Conservation (phyloP, 768 basidiomycete genomes). For the Termitomyces sp. region DNA sequence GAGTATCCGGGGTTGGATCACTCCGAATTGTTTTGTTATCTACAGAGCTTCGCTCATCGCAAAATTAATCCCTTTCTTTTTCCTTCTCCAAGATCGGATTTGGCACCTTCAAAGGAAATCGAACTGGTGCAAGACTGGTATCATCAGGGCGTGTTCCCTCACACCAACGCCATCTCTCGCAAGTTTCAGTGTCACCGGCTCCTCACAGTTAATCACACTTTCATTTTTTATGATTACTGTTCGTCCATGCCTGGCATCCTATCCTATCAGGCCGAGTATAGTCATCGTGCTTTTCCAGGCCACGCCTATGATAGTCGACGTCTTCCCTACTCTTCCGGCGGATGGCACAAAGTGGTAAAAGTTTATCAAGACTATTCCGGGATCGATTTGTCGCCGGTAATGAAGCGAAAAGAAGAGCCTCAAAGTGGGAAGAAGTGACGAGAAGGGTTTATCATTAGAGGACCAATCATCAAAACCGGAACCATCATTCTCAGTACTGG, state of each 20-base stretch:
- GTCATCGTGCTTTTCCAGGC: not conserved
- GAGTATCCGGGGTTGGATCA: not conserved
- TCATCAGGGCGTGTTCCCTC: not conserved
- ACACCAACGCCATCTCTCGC: not conserved
- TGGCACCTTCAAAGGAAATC: constrained; percentile 1
- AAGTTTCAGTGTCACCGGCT: not conserved
- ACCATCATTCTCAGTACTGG: not conserved
- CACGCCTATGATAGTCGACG: not conserved
- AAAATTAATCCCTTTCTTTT: not conserved
- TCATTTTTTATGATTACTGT: not conserved
- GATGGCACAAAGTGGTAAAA: not conserved
- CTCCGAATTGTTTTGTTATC: not conserved
- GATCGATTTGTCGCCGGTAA: not conserved
- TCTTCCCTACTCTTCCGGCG: not conserved
- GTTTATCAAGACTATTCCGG: not conserved
- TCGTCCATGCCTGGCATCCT: not conserved
- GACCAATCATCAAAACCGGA: not conserved
- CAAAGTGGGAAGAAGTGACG: not conserved
- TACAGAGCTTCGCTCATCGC: not conserved
- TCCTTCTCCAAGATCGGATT: not conserved
- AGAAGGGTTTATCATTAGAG: not conserved
- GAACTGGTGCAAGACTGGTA: not conserved
- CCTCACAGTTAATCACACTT: not conserved
- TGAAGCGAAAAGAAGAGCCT: not conserved
- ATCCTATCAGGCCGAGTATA: not conserved